Conservation (phyloP, 2,329 filamentous ascomycete genomes). For the Botrytis tulipae region DNA sequence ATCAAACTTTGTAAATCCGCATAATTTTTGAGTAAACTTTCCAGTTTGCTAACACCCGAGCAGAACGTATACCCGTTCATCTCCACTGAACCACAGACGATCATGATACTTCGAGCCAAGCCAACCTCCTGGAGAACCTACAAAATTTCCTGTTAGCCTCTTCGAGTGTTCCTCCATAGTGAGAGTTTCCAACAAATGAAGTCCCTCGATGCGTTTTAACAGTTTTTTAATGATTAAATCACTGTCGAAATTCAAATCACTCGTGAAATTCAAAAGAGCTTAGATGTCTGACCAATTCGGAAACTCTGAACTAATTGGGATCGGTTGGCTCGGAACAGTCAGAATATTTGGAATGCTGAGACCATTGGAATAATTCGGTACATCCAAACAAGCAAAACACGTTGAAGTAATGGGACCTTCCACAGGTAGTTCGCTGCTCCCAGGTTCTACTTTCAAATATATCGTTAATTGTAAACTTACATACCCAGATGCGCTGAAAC, state of each 20-base stretch:
- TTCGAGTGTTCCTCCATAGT: not conserved
- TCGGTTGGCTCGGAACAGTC: not conserved
- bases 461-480: not conserved
- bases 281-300: not conserved
- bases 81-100: not conserved
- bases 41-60: not conserved
- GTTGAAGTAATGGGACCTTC: not conserved
- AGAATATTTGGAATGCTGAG: not conserved
- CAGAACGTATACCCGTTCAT: not conserved
- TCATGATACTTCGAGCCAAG: not conserved
- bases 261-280: not conserved
- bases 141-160: not conserved
- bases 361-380: not conserved
- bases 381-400: not conserved
- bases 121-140: slow-evolving; percentile 1
- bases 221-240: too few relatives aligned
- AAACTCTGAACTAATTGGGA: not conserved
- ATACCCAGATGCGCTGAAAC: slow-evolving; percentile 25
- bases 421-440: not conserved
- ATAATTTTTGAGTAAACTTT: not conserved
- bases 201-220: not conserved
- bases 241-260: not conserved
- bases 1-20: not conserved
- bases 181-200: not conserved
- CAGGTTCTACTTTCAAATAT: not conserved